Conservation (phyloP, 225 moss, liverwort and hornwort genomes). For the Neckera pumila region DNA sequence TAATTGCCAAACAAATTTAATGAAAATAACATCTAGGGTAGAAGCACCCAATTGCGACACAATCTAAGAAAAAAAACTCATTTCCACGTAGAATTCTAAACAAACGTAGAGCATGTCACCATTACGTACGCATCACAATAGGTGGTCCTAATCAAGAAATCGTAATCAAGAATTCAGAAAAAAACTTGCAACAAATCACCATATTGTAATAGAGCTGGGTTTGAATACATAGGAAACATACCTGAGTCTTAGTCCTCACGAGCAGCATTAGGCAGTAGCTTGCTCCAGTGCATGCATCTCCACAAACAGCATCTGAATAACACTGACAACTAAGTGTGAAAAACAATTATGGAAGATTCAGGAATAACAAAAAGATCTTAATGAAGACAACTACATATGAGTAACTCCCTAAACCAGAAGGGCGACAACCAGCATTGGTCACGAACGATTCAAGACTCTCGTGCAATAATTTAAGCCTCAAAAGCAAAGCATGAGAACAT, state of each 20-base stretch:
- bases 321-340: neutral
- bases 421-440: neutral
- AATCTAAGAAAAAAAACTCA: neutral
- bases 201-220: neutral
- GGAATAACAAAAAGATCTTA: neutral
- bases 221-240: neutral
- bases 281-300: neutral
- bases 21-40: neutral
- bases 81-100: neutral
- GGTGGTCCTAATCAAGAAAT: neutral
- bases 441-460: neutral
- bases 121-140: neutral
- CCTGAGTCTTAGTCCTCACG: slow-evolving; percentile 1
- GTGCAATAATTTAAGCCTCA: neutral
- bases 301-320: neutral
- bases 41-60: neutral
- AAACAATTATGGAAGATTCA: neutral
- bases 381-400: neutral
- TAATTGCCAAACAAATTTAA: neutral
- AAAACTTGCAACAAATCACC: neutral
- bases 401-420: neutral
- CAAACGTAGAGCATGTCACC: neutral
- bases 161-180: neutral
- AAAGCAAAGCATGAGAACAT: neutral
- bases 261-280: neutral